Evolutionary conservation across 805 yeast genomes (phyloP).

Genomic region (Debaryomyces castellii): DNA sequence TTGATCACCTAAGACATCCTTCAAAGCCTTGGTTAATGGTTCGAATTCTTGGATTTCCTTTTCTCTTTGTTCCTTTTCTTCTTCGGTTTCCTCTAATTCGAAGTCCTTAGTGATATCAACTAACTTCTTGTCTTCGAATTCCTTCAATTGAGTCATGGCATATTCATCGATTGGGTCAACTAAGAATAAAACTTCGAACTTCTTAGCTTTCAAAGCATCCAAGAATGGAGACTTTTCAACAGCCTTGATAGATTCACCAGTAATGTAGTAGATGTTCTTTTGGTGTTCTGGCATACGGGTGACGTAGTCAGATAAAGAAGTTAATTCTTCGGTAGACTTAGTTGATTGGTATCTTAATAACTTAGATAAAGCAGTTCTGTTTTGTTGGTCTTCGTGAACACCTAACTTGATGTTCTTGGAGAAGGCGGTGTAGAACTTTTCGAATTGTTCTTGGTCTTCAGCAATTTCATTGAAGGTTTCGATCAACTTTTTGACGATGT

Average conservation of each 20-base stretch:
- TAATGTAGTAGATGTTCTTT: conserved; percentile 98
- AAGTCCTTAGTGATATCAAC: conserved; percentile 99
- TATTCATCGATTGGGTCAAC: conserved; percentile 99
- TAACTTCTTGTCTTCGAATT: conserved; percentile 98
- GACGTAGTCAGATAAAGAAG: conserved; percentile 94
- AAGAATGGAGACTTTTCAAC: conserved; percentile 99
- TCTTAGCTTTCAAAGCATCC: conserved; percentile 97
- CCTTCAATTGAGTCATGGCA: conserved; percentile 99
- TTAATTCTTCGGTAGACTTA: conserved; percentile 89
- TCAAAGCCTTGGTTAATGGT: conserved; percentile 90
- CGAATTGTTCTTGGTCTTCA: conserved; percentile 98
- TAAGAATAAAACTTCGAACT: conserved; percentile 95
- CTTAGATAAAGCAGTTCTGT: conserved; percentile 94
- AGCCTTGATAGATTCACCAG: conserved; percentile 97
- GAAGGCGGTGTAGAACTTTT: conserved; percentile 97
- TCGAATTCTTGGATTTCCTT: conserved; percentile 89
- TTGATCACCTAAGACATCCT: conserved; percentile 96
- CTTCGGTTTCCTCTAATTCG: conserved; percentile 97
- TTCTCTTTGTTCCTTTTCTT: conserved; percentile 94
- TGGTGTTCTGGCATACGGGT: conserved; percentile 99
- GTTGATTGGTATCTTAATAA: conserved; percentile 96
- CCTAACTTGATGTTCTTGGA: conserved; percentile 98
- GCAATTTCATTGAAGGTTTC: conserved; percentile 99
- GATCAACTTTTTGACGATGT: conserved; percentile 95
- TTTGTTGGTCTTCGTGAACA: conserved; percentile 97